Evolutionary conservation across 116 monocot genomes (phyloP).

Genomic region (Dioscorea cayenensis): DNA sequence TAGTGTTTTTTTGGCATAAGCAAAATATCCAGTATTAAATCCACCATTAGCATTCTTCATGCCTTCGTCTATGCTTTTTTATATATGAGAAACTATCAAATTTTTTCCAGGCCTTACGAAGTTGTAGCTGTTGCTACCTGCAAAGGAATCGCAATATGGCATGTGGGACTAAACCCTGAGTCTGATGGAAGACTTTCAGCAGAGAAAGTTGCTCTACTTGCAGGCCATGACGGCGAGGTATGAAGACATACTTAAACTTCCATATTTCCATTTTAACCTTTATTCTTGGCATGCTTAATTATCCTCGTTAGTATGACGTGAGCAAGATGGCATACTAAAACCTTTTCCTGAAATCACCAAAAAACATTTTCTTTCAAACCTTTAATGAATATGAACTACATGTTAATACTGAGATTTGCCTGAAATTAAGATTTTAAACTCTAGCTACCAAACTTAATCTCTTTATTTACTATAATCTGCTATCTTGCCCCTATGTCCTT

Average conservation of each 20-base stretch:
- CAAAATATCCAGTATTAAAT: no score
- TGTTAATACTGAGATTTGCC: no score
- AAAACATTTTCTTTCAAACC: no score
- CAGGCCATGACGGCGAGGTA: conserved; percentile 93
- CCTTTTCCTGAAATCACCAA: no score
- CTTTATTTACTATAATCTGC: neutral
- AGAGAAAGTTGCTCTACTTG: conserved; percentile 63
- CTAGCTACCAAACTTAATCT: no score
- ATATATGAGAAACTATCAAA: neutral
- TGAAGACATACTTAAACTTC: neutral
- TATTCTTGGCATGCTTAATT: no score
- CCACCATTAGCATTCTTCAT: no score
- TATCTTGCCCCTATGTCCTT: neutral
- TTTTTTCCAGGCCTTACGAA: conserved; percentile 73
- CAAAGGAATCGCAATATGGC: conserved; percentile 92
- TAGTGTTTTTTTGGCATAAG: no score
- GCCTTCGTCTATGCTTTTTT: neutral
- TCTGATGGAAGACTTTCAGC: conserved; percentile 57
- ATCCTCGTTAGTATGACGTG: no score
- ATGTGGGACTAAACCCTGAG: conserved; percentile 55
- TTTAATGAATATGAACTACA: no score
- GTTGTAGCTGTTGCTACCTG: conserved; percentile 77
- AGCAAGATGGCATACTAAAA: no score
- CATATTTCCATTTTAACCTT: neutral
- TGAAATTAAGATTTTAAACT: no score